Evolutionary conservation across 1,284 basidiomycete species (phyloP).

Genomic region (Ceratorhiza oryzae-sativae): DNA sequence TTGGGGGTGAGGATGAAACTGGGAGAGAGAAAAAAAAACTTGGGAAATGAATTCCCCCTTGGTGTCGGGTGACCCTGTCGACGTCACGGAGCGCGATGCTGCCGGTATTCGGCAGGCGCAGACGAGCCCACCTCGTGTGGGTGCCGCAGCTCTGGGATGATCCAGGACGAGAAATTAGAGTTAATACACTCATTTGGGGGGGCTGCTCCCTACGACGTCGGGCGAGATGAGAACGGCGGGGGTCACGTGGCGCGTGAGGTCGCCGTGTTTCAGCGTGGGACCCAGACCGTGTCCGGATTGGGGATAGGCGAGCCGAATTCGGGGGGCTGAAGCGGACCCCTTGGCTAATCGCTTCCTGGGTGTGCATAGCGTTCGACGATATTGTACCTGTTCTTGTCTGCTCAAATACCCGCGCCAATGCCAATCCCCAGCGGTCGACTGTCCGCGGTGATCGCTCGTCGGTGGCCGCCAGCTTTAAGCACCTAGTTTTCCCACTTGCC

Average conservation of each 20-base stretch:
- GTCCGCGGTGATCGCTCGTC: neutral
- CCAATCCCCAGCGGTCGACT: neutral
- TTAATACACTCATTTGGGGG: no score
- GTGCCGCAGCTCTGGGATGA: neutral
- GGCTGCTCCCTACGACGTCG: no score
- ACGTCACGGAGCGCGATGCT: conserved; percentile 2
- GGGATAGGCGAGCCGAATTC: neutral
- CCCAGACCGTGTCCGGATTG: neutral
- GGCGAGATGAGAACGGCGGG: no score
- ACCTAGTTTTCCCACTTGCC: neutral
- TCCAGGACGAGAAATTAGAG: neutral
- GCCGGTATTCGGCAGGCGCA: neutral
- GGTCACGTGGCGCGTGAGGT: conserved; percentile 5
- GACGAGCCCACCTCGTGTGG: neutral
- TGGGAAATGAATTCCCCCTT: neutral
- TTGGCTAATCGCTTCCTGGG: conserved; percentile 15
- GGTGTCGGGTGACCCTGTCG: neutral
- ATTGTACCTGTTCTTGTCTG: neutral
- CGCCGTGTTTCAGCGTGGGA: conserved; percentile 23
- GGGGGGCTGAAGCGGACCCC: neutral
- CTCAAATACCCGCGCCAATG: conserved; percentile 7
- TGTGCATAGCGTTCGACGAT: neutral
- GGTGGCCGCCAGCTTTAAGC: neutral
- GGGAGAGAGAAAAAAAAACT: neutral
- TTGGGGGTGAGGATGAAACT: neutral